Conservation (phyloP, 352 stramenopile species). For the Aphanomyces euteiches region DNA sequence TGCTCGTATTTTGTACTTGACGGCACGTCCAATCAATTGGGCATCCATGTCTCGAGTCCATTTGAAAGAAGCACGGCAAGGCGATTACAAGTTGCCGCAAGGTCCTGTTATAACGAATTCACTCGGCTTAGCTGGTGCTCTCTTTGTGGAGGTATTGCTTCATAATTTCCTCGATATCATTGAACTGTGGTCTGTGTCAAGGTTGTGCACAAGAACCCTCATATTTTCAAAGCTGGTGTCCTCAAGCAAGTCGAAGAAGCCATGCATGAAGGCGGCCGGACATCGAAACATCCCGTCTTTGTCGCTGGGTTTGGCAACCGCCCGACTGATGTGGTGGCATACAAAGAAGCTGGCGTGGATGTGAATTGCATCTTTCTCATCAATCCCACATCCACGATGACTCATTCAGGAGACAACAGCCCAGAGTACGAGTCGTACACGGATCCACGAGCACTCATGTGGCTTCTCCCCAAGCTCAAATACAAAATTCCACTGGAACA, state of each 20-base stretch:
- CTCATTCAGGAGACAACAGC: slow-evolving; percentile 38
- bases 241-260: slow-evolving; percentile 21
- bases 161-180: slow-evolving; percentile 4
- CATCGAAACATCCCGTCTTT: slow-evolving; percentile 16
- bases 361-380: slow-evolving; percentile 19
- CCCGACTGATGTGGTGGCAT: slow-evolving; percentile 27
- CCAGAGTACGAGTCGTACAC: slow-evolving; percentile 76
- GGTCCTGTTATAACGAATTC: slow-evolving; percentile 31
- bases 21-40: slow-evolving; percentile 30
- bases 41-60: slow-evolving; percentile 24
- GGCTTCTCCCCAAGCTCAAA: slow-evolving; percentile 74
- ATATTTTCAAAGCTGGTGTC: slow-evolving; percentile 30
- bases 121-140: slow-evolving; percentile 21
- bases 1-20: slow-evolving; percentile 31
- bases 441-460: slow-evolving; percentile 76
- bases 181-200: neutral
- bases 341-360: slow-evolving; percentile 29
- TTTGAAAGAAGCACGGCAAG: slow-evolving; percentile 28
- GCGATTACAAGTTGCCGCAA: slow-evolving; percentile 9
- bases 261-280: slow-evolving; percentile 16
- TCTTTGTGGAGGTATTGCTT: slow-evolving; percentile 25
- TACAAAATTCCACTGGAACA: slow-evolving; percentile 78
- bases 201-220: slow-evolving; percentile 30
- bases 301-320: slow-evolving; percentile 31
- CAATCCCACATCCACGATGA: slow-evolving; percentile 28